Base-by-base conservation (phyloP, 192 early-diverging fungal genomes). In the Chytriomyces sp. region DNA sequence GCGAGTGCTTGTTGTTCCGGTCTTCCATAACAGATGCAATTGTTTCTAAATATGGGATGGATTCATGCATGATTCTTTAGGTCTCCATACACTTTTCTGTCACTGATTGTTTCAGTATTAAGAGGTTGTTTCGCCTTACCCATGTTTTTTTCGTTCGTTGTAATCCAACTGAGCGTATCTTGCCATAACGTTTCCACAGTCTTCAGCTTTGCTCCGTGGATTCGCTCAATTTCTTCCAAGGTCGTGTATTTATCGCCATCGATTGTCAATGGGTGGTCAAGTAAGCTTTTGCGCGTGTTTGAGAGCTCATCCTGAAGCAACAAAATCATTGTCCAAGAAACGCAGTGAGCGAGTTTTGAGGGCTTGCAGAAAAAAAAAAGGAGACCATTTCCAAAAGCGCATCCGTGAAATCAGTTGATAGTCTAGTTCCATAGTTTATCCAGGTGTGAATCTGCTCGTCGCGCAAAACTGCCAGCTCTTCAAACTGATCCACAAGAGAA, bases 141-240 rank as follows among this genome's bases (percentile, higher is more conserved):
- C 7, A 44, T 73, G 45, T 73, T 73, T 45, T 60, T 46, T 44
- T 60, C 11, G 26, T 73, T 61, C 20, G 57, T 45, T 35, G 62
- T 46, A 44, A 73, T 73, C 71, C 71, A 73, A 23, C 3, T 44
- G 7, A 62, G n/a, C 28, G 45, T 49, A n/a, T 73, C 71, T 3
- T 23, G 44, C 71, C 71, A 73, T 10, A 73, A 45, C 16, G 13
- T 7, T 5, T 46, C 43, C 53, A 73, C 71, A 8, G 71, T 45
- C 16, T 73, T 45, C 24, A 73, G 71, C 45, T 73, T 73, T 43
- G 44, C 16, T 11, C 13, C 11, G 44, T 73, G 71, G 7, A 73
- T 44, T 48, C 49, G 13, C 23, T 62, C 11, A 8, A 73, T 9
- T 8, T 43, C 61, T 43, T 62, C 9, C 23, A 62, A 73, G 10